Conservation (phyloP, 176 grass and related monocot genomes). For the Carex myosuroides region DNA sequence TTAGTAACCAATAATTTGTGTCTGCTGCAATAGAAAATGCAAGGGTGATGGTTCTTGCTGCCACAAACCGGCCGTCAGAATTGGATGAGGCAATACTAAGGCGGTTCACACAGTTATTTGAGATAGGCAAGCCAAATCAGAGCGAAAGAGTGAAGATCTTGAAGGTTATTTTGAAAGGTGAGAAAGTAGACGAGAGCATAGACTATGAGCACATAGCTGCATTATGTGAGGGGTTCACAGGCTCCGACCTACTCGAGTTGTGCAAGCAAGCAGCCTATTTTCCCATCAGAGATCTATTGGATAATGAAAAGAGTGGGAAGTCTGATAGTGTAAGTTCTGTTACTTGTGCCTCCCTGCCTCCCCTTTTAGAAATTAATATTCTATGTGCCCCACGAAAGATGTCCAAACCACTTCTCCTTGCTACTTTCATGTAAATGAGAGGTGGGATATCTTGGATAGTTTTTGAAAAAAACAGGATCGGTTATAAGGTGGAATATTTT, state of each 20-base stretch:
- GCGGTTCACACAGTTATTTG: conserved; percentile 86
- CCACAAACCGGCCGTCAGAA: conserved; percentile 94
- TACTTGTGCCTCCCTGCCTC: neutral
- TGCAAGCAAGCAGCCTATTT: conserved; percentile 96
- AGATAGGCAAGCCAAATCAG: conserved; percentile 69
- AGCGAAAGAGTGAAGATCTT: conserved; percentile 92
- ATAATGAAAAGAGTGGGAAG: conserved; percentile 61
- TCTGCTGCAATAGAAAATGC: conserved; percentile 52
- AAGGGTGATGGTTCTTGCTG: conserved; percentile 98
- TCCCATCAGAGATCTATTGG: conserved; percentile 80
- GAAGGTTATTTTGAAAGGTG: conserved; percentile 78
- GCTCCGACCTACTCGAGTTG: conserved; percentile 81
- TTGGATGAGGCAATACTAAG: conserved; percentile 92
- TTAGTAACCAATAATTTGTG: neutral
- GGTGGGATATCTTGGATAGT: neutral
- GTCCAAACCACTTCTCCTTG: too few species aligned
- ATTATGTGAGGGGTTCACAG: conserved; percentile 84
- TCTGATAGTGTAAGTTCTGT: conserved; percentile 43
- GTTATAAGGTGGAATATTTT: neutral
- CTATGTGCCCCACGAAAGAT: neutral
- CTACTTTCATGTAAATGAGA: neutral
- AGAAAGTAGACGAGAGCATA: conserved; percentile 58
- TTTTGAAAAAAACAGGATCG: neutral
- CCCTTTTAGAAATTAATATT: neutral
- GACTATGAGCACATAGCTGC: conserved; percentile 64